A percentile compares a stretch with the other conserved stretches of the same genome.
phyloP scores from a whole-genome alignment of 1,284 basidiomycete genomes.

The Moesziomyces sp. region DNA sequence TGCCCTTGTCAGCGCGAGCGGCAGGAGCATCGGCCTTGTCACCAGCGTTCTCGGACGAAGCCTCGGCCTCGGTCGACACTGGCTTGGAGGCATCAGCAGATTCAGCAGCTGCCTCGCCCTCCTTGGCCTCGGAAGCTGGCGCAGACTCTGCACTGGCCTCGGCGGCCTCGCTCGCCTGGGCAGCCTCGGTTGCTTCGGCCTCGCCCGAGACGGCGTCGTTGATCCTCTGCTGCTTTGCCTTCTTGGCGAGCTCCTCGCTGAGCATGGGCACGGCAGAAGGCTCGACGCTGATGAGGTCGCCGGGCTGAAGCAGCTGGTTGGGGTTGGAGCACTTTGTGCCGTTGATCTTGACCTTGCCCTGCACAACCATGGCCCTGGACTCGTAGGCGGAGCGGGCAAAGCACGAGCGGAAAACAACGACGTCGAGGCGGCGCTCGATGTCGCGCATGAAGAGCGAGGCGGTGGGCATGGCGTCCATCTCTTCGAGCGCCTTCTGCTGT shows the following conservation, averaged over 20 bases:
- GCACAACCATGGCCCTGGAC: conserved; percentile 84
- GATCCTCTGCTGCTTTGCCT: conserved; percentile 35
- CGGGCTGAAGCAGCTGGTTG: conserved; percentile 89
- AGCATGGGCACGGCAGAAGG: conserved; percentile 81
- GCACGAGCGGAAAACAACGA: conserved; percentile 89
- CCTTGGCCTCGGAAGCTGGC: conserved; percentile 9
- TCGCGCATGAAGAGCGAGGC: conserved; percentile 63
- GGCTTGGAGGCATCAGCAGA: conserved; percentile 4
- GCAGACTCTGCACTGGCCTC: conserved; percentile 5
- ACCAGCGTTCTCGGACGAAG: conserved; percentile 6
- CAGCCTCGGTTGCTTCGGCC: conserved; percentile 31
- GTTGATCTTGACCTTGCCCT: conserved; percentile 88
- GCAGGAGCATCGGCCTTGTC: neutral
- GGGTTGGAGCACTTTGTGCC: conserved; percentile 84
- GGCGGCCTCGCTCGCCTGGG: neutral
- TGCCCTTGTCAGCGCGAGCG: conserved; percentile 11
- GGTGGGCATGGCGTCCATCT: conserved; percentile 57
- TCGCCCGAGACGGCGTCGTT: conserved; percentile 49
- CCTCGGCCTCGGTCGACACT: neutral
- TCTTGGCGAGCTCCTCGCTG: conserved; percentile 49
- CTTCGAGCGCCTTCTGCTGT: conserved; percentile 33
- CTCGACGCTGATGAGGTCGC: conserved; percentile 91
- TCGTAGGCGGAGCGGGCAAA: conserved; percentile 91
- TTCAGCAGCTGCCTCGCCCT: conserved; percentile 6
- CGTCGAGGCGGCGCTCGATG: conserved; percentile 92